phyloP scores from a whole-genome alignment of 345 rosid species.

The Streptanthus diversifolius region DNA sequence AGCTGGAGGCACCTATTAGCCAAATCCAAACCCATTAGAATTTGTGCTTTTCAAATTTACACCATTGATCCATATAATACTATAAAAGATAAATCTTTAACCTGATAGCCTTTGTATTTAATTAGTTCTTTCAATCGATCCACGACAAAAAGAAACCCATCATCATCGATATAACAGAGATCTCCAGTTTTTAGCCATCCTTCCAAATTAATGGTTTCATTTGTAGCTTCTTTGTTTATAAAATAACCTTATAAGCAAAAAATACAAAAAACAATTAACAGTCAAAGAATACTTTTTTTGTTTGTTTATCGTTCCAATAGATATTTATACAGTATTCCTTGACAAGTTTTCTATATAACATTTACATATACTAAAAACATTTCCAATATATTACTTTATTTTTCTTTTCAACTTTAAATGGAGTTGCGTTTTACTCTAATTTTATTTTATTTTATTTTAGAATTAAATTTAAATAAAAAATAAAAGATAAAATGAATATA shows the following conservation, averaged over 20 bases:
- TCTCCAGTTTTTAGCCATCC: constrained; percentile 97
- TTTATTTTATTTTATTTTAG: too few relatives aligned
- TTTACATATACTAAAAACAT: too few relatives aligned
- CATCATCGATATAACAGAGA: constrained; percentile 74
- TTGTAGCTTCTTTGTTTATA: constrained; percentile 64
- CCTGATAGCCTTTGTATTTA: constrained; percentile 96
- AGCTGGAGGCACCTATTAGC: constrained; percentile 72
- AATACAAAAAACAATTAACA: neutral
- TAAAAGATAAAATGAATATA: too few relatives aligned
- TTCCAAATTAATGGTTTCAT: constrained; percentile 50
- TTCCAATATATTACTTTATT: too few relatives aligned
- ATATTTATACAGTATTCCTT: neutral
- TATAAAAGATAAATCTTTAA: neutral
- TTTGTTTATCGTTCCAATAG: neutral
- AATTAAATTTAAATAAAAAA: too few relatives aligned
- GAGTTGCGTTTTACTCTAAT: too few relatives aligned
- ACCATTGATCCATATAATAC: neutral
- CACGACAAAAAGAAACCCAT: constrained; percentile 72
- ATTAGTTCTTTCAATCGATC: constrained; percentile 87
- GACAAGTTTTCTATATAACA: neutral
- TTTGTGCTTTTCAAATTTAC: neutral
- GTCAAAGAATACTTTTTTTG: neutral
- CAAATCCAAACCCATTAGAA: neutral
- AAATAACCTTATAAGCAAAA: constrained; percentile 54
- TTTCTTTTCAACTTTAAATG: too few relatives aligned